Percentiles rank a stretch among this genome's conserved stretches.
These are phyloP conservation scores for Coemansia nantahalensis DNA, from an alignment of 192 early-diverging fungal species.

Conservation along the genomic window DNA sequence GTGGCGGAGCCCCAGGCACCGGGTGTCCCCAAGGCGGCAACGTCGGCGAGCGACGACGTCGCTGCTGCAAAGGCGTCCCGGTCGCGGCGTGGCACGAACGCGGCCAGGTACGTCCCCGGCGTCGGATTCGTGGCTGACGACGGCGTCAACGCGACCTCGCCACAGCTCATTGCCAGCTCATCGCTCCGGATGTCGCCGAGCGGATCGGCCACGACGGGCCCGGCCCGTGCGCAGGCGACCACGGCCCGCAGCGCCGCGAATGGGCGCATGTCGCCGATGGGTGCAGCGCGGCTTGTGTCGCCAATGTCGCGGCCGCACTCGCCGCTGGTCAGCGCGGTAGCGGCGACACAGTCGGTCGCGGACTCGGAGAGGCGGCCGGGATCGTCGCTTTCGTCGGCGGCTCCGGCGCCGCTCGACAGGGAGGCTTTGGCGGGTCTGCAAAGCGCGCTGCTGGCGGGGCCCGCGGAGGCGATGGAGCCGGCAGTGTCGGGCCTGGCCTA, in stretches of 20 bases:
- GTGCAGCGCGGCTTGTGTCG: constrained; percentile 20
- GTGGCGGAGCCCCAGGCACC: neutral
- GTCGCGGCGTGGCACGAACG: constrained; percentile 39
- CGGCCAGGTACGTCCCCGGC: constrained; percentile 47
- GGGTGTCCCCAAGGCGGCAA: too few species aligned
- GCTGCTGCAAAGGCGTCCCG: constrained; percentile 7
- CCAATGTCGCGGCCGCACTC: constrained; percentile 29
- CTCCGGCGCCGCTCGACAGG: constrained; percentile 11
- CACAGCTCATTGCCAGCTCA: constrained; percentile 13
- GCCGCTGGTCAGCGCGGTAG: constrained; percentile 10
- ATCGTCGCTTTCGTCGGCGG: neutral
- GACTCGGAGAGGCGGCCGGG: neutral
- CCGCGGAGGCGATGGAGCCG: constrained; percentile 25
- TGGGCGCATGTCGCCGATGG: constrained; percentile 44
- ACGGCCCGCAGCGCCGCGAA: constrained; percentile 3
- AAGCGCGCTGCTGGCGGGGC: constrained; percentile 2
- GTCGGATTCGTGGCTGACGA: constrained; percentile 50
- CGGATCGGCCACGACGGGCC: neutral
- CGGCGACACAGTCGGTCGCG: neutral
- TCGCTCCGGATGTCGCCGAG: neutral
- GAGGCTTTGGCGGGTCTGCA: constrained; percentile 23
- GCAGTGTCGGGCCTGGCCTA: constrained; percentile 13
- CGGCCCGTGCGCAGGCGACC: constrained; percentile 2
- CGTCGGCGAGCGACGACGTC: neutral
- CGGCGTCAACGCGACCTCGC: constrained; percentile 40